Percentiles rank a stretch among this genome's conserved stretches.
These are phyloP conservation scores for Mucor velutinosus DNA, from an alignment of 371 early-diverging fungal genomes.

Conservation along the genomic window DNA sequence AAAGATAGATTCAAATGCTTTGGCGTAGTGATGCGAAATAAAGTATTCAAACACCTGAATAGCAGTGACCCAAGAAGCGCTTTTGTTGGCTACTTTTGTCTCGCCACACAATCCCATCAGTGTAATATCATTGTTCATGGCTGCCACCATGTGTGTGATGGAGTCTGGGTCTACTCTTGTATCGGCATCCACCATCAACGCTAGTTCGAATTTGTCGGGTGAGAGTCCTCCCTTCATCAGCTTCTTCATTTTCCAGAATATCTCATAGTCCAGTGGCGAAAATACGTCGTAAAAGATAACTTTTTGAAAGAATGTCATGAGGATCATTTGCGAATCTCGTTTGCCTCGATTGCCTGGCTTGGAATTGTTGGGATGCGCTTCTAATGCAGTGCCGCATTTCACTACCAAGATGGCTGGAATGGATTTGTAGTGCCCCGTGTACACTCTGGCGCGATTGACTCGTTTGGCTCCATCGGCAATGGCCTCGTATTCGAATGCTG, in stretches of 20 bases:
- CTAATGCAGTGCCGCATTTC: slow-evolving; percentile 80
- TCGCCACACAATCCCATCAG: slow-evolving; percentile 90
- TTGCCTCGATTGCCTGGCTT: slow-evolving; percentile 93
- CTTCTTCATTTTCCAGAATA: slow-evolving; percentile 76
- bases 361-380: slow-evolving; percentile 65
- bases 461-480: slow-evolving; percentile 85
- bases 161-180: slow-evolving; percentile 81
- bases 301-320: slow-evolving; percentile 92
- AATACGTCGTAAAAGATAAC: slow-evolving; percentile 81
- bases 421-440: slow-evolving; percentile 85
- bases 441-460: slow-evolving; percentile 88
- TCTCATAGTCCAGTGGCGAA: slow-evolving; percentile 86
- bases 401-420: slow-evolving; percentile 79
- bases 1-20: slow-evolving; percentile 94
- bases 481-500: slow-evolving; percentile 76
- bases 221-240: slow-evolving; percentile 59
- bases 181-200: slow-evolving; percentile 94
- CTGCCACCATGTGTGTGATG: slow-evolving; percentile 72
- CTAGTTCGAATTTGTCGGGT: slow-evolving; percentile 81
- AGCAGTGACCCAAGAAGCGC: slow-evolving; percentile 83
- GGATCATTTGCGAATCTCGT: slow-evolving; percentile 91
- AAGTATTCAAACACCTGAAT: slow-evolving; percentile 98
- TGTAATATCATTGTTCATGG: slow-evolving; percentile 76
- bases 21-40: slow-evolving; percentile 91
- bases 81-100: slow-evolving; percentile 87